A percentile compares a stretch with the other conserved stretches of the same genome.
Evolutionary conservation across 805 yeast genomes (phyloP).

Genomic region (Starmerella roubikii): DNA sequence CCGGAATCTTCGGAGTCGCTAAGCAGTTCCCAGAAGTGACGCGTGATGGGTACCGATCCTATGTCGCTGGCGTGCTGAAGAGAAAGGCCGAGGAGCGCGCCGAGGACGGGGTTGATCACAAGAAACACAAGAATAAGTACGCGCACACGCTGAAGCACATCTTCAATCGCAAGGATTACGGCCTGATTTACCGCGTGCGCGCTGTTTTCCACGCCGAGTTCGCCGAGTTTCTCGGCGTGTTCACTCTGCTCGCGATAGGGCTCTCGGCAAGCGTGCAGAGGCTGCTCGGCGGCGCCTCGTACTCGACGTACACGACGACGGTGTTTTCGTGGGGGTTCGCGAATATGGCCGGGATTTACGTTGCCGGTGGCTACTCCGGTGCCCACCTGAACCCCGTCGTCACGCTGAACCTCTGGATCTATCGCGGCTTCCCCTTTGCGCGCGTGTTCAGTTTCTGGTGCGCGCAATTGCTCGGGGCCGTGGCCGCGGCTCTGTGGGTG

Average conservation of each 20-base stretch:
- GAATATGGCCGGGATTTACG: constrained; percentile 37
- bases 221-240: constrained; percentile 41
- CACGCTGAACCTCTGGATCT: constrained; percentile 35
- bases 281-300: constrained; percentile 26
- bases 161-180: constrained; percentile 1
- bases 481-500: constrained; percentile 29
- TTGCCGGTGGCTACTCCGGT: constrained; percentile 44
- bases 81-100: constrained; percentile 1
- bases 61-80: neutral
- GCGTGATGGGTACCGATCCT: constrained; percentile 3
- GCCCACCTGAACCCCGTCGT: constrained; percentile 47
- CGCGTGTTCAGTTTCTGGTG: constrained; percentile 34
- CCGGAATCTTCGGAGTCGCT: constrained; percentile 6
- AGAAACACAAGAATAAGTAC: too few relatives aligned
- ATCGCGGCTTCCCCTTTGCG: constrained; percentile 39
- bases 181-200: constrained; percentile 1
- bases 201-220: constrained; percentile 17
- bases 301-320: constrained; percentile 32
- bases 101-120: neutral
- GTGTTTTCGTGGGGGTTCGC: constrained; percentile 44
- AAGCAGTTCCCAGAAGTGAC: constrained; percentile 7
- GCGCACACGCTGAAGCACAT: neutral
- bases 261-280: constrained; percentile 38
- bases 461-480: constrained; percentile 39
- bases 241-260: constrained; percentile 35